Evolutionary conservation across 768 basidiomycete species (phyloP), one percentile per base, ranked within the genome.

Genomic region (Rhodotorula kratochvilovae): DNA sequence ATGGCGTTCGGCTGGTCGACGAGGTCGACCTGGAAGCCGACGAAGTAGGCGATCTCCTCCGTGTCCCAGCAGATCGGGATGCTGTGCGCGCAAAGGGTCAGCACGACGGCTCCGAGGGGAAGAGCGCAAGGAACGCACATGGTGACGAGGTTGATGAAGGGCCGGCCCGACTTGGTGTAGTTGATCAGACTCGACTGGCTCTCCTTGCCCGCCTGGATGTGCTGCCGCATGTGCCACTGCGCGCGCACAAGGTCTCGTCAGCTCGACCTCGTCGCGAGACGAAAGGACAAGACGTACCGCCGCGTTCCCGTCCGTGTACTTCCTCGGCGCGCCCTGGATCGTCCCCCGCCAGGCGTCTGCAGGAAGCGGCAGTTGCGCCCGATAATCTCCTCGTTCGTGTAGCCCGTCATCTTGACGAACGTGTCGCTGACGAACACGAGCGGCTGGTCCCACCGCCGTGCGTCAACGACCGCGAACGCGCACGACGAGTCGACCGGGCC

Each of bases 21-120:
- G 56, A 99, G 83, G 80, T 97, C 92, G 63, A 96, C 90, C 81
- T 99, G 93, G 83, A 99, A 98, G 2, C 96, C 96, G 63, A 99
- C 88, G 76, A 90, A 89, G 79, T 90, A 96, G 16, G 87, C 87
- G 55, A 90, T 84, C 58, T 95, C 89, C 61, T 88, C 86, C 45
- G 84, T 84, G 71, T 87, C 89, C 75, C 89, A 92, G 0, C 83
- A 80, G 70, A 97, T 85, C 17, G 96, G 95, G 54, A 98, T 90
- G 77, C 97, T 85, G 33, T 8, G 35, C 2, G 36, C 33, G 33
- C 5, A n/a, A 21, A 15, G 51, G 23, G 36, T 10, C 17, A 31
- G 23, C 27, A 17, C 3, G n/a, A 29, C 17, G 7, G 21, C 8
- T 39, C 39, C 39, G 39, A 29, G 16, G 0, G 39, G 31, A 11